Conservation (phyloP, 345 rosid species). For the Clarkia xantiana region DNA sequence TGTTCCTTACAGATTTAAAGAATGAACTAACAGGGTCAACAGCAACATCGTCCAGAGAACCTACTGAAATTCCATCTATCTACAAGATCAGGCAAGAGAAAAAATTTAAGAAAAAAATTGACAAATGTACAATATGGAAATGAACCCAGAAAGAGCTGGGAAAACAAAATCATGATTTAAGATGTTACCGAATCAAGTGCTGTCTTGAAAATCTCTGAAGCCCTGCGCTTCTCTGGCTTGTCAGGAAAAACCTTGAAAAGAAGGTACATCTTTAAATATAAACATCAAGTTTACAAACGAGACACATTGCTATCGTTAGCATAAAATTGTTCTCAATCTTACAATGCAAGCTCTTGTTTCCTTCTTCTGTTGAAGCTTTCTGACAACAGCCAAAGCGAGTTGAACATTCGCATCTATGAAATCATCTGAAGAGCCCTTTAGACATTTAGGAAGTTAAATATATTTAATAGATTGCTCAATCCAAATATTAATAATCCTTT, state of each 20-base stretch:
- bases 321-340: constrained; percentile 15
- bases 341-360: constrained; percentile 79
- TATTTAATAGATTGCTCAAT: too few species aligned
- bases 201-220: constrained; percentile 50
- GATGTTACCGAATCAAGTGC: constrained; percentile 62
- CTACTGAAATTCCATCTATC: constrained; percentile 68
- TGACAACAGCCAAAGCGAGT: constrained; percentile 57
- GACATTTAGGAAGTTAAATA: constrained; percentile 23
- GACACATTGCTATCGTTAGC: constrained; percentile 2
- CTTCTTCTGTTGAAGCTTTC: constrained; percentile 58
- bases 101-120: too few species aligned
- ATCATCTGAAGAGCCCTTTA: constrained; percentile 95
- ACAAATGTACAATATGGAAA: background rate
- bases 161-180: background rate
- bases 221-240: constrained; percentile 79
- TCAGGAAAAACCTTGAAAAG: constrained; percentile 72
- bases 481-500: background rate
- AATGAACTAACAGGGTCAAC: constrained; percentile 48
- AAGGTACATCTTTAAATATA: background rate
- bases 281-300: constrained; percentile 1
- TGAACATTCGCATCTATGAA: constrained; percentile 92
- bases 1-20: constrained; percentile 72
- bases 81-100: constrained; percentile 14
- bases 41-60: constrained; percentile 74
- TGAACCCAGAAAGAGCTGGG: background rate